Evolutionary conservation across 2,329 filamentous ascomycete species (phyloP).

Genomic region (Neofusicoccum sp.): DNA sequence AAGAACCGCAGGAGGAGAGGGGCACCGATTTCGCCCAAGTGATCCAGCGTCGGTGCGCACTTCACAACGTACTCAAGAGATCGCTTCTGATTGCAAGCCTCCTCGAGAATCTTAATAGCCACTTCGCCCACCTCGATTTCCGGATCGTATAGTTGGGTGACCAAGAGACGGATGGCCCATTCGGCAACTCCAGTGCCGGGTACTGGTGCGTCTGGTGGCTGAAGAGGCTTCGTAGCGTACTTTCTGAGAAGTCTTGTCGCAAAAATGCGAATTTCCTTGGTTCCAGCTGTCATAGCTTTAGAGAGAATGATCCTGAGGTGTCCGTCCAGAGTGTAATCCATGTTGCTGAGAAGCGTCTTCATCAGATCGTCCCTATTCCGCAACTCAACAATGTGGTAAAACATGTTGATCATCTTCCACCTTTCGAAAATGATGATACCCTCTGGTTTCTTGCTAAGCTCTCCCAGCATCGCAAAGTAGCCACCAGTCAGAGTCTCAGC

Average conservation of each 20-base stretch:
- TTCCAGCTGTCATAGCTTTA: slow-evolving; percentile 88
- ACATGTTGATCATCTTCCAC: slow-evolving; percentile 99
- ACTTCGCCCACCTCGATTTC: slow-evolving; percentile 96
- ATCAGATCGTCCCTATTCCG: slow-evolving; percentile 90
- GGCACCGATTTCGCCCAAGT: slow-evolving; percentile 94
- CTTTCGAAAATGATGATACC: slow-evolving; percentile 89
- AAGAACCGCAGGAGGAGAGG: slow-evolving; percentile 89
- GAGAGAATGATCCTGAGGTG: slow-evolving; percentile 91
- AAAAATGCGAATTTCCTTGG: slow-evolving; percentile 87
- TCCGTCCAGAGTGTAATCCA: slow-evolving; percentile 84
- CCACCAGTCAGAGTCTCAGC: slow-evolving; percentile 86
- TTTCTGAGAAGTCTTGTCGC: slow-evolving; percentile 85
- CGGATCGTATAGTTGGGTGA: slow-evolving; percentile 97
- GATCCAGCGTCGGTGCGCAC: slow-evolving; percentile 90
- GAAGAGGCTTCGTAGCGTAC: slow-evolving; percentile 69
- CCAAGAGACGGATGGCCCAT: slow-evolving; percentile 95
- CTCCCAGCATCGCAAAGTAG: slow-evolving; percentile 91
- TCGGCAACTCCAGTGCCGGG: slow-evolving; percentile 70
- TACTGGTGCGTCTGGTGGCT: slow-evolving; percentile 39
- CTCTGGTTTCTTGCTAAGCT: slow-evolving; percentile 78
- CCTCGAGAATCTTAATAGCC: slow-evolving; percentile 95
- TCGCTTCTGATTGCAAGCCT: slow-evolving; percentile 89
- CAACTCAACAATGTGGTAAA: slow-evolving; percentile 95
- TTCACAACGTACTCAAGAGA: slow-evolving; percentile 96
- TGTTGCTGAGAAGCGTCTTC: slow-evolving; percentile 82